These are phyloP conservation scores for Termitomyces sp. DNA, from an alignment of 768 basidiomycete genomes.

Conservation along the genomic window DNA sequence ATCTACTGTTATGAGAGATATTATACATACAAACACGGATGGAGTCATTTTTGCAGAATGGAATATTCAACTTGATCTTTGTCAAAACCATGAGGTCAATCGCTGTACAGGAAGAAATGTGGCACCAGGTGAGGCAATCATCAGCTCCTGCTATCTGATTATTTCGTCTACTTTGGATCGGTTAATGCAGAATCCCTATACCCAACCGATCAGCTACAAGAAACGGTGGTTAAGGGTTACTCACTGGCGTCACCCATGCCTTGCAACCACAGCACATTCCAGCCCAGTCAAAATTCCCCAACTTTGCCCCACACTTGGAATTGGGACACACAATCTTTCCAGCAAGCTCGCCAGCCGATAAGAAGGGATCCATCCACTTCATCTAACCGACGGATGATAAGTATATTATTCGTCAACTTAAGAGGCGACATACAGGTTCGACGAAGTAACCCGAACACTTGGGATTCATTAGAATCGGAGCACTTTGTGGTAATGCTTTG, in stretches of 20 bases:
- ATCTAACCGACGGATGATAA: conserved; percentile 45
- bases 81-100: no score
- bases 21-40: no score
- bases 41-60: no score
- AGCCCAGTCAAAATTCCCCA: conserved; percentile 98
- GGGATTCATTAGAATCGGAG: conserved; percentile 70
- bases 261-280: conserved; percentile 90
- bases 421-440: conserved; percentile 62
- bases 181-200: conserved; percentile 61
- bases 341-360: conserved; percentile 69
- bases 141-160: conserved; percentile 21
- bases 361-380: conserved; percentile 92
- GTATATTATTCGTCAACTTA: background rate
- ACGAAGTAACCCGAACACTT: conserved; percentile 97
- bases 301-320: conserved; percentile 82
- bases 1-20: no score
- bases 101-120: no score
- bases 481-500: conserved; percentile 38
- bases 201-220: background rate
- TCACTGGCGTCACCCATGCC: conserved; percentile 88
- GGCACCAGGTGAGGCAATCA: no score
- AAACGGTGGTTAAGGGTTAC: conserved; percentile 21
- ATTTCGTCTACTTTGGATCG: conserved; percentile 70
- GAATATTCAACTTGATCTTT: no score
- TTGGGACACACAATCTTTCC: conserved; percentile 95